phyloP scores from a whole-genome alignment of 345 rosid species.

The Aquilaria sinensis region DNA sequence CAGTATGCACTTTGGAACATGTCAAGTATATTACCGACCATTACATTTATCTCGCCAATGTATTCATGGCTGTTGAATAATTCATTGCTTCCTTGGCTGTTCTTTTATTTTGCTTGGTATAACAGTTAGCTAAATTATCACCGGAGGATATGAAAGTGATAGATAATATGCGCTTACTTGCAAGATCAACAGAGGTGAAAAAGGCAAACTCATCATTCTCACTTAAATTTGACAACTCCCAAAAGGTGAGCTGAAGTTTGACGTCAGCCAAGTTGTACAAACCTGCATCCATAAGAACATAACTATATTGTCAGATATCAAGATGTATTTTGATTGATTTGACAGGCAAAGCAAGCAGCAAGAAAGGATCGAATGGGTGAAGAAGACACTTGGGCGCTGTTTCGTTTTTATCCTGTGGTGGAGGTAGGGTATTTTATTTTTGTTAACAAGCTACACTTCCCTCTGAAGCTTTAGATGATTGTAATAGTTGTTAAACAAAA shows the following conservation, averaged over 20 bases:
- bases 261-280: background rate
- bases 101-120: slow-evolving; percentile 1
- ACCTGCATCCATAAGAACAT: slow-evolving; percentile 4
- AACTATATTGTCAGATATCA: background rate
- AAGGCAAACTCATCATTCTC: slow-evolving; percentile 55
- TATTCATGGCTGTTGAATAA: no score
- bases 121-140: slow-evolving; percentile 79
- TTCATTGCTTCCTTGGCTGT: background rate
- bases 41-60: no score
- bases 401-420: slow-evolving; percentile 80
- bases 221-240: slow-evolving; percentile 64
- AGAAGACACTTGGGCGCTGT: slow-evolving; percentile 92
- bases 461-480: no score
- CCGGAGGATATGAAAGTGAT: slow-evolving; percentile 70
- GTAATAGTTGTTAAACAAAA: no score
- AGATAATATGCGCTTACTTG: slow-evolving; percentile 67
- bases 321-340: slow-evolving; percentile 12
- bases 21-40: no score
- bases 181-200: slow-evolving; percentile 50
- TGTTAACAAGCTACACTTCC: background rate
- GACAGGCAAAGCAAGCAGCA: slow-evolving; percentile 68
- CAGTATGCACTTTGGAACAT: no score
- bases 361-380: slow-evolving; percentile 83
- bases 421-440: slow-evolving; percentile 44
- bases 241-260: slow-evolving; percentile 47